Evolutionary conservation across 495 filamentous ascomycete genomes (phyloP), one percentile per base, ranked within the genome.

Genomic region (Talaromyces borbonicus): DNA sequence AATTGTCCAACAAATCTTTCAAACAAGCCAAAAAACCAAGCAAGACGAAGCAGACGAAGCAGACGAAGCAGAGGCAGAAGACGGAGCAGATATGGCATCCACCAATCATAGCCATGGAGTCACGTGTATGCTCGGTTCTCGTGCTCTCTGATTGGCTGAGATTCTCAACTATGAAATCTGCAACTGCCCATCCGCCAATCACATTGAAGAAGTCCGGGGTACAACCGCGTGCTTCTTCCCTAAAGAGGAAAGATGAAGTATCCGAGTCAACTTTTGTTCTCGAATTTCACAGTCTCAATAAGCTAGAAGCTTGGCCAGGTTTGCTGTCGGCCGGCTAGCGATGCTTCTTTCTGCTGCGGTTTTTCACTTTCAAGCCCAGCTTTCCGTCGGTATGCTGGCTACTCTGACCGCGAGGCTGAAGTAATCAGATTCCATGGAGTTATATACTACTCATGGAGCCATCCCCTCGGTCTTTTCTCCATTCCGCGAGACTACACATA

Each of bases 231-330:
- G 9, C 8, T 20, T 38, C 19, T 16, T 38, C 16, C 35, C 35
- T 19, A 22, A 4, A 22, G 16, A 37, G 35, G 35, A 38, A 38
- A 20, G 35, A n/a, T n/a, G n/a, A 38, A 38, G 35, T 20, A 20
- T 38, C 35, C 35, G 35, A 38, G 35, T 38, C 35, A 11, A 25
- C 32, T 43, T 44, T 29, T 15, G n/a, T 29, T 15, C 8, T 44
- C 41, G n/a, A n/a, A n/a, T n/a, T n/a, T n/a, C n/a, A n/a, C n/a
- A n/a, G n/a, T n/a, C n/a, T n/a, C n/a, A n/a, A n/a, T n/a, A n/a
- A n/a, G n/a, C n/a, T n/a, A n/a, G n/a, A n/a, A n/a, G n/a, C n/a
- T n/a, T n/a, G n/a, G n/a, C n/a, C n/a, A n/a, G n/a, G n/a, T n/a
- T n/a, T n/a, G n/a, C n/a, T n/a, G n/a, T n/a, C n/a, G n/a, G n/a